A percentile compares a stretch with the other conserved stretches of the same genome.
phyloP scores from a whole-genome alignment of 192 early-diverging fungal genomes.

The Entomortierella parvispora region DNA sequence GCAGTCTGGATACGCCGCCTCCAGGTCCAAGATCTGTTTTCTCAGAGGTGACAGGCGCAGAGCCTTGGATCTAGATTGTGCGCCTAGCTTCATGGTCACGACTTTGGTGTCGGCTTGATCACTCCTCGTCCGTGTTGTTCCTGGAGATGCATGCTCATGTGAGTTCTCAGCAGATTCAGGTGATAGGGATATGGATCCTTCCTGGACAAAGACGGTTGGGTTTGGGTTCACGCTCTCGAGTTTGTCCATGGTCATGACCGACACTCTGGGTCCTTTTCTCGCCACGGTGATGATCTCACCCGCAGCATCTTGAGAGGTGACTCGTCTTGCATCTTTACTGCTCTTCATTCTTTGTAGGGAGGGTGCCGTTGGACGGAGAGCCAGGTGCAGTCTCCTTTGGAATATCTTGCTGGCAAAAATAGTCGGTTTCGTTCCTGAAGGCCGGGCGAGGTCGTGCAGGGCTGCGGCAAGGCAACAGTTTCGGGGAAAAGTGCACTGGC shows the following conservation, averaged over 20 bases:
- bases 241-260: conserved; percentile 20
- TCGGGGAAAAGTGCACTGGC: too few species aligned
- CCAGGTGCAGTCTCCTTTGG: too few species aligned
- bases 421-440: background rate
- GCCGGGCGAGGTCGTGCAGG: too few species aligned
- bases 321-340: too few species aligned
- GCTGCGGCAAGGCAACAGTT: too few species aligned
- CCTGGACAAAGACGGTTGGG: conserved; percentile 5
- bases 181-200: too few species aligned
- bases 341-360: too few species aligned
- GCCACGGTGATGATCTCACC: background rate
- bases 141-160: too few species aligned
- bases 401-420: conserved; percentile 1
- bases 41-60: conserved; percentile 27
- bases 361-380: too few species aligned
- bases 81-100: background rate
- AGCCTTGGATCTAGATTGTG: background rate
- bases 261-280: background rate
- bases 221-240: conserved; percentile 35
- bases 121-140: too few species aligned
- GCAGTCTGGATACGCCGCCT: conserved; percentile 70
- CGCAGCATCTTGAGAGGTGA: too few species aligned
- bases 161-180: background rate
- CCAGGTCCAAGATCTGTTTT: conserved; percentile 38
- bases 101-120: too few species aligned